Percentiles rank a stretch among this genome's conserved stretches.
Conservation (phyloP, 768 basidiomycete genomes). For the Leucosporidium yakuticum region DNA sequence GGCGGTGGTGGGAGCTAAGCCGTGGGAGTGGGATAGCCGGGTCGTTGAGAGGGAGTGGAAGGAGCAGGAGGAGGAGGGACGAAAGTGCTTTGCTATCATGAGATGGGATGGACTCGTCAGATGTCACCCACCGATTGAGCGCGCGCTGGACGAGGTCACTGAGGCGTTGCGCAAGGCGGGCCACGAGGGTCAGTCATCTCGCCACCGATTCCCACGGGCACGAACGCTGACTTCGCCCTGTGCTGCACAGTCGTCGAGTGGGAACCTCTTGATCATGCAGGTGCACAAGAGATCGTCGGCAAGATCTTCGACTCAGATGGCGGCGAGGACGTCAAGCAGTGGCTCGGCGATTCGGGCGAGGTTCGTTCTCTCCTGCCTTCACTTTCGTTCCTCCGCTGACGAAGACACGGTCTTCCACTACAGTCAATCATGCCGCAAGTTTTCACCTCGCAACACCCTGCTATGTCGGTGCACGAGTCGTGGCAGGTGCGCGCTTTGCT, state of each 20-base stretch:
- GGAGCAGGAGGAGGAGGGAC: not conserved
- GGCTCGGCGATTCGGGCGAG: conserved; percentile 13
- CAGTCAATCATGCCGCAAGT: conserved; percentile 9
- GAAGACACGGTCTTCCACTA: too few species aligned
- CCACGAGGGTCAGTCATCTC: conserved; percentile 7
- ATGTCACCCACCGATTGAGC: conserved; percentile 15
- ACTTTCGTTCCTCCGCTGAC: too few species aligned
- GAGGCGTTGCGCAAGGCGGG: conserved; percentile 3
- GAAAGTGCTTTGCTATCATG: conserved; percentile 13
- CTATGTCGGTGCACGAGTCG: conserved; percentile 1
- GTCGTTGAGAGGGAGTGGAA: conserved; percentile 36
- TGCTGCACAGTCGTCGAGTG: not conserved
- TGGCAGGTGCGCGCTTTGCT: conserved; percentile 9
- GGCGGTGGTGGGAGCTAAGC: conserved; percentile 55
- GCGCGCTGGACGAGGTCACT: conserved; percentile 1
- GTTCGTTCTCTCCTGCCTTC: not conserved
- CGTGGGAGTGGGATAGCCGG: conserved; percentile 62
- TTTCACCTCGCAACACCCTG: conserved; percentile 1
- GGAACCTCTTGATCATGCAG: conserved; percentile 8
- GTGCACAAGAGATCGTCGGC: conserved; percentile 11
- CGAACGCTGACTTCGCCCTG: not conserved
- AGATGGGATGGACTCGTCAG: conserved; percentile 10
- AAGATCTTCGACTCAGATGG: conserved; percentile 11
- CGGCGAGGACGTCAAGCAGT: conserved; percentile 11
- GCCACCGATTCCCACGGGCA: too few species aligned